Evolutionary conservation across 148 eudicot genomes (phyloP), one percentile per base, ranked within the genome.

Genomic region (Rhododendron williamsianum): DNA sequence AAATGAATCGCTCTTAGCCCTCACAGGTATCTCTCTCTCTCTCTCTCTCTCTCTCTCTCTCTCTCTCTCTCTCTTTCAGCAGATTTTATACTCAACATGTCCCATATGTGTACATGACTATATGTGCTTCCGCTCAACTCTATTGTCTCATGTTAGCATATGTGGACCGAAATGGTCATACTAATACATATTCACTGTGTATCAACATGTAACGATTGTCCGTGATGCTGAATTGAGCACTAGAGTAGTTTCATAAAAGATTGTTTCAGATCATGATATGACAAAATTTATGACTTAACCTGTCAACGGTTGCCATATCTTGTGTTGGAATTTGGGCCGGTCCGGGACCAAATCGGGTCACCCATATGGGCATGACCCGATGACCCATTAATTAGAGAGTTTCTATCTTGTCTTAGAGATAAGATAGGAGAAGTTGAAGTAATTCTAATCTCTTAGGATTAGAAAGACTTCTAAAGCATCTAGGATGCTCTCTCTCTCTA

Each of bases 11-110:
- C 76, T 87, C 65, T 11, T 82, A 51, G 69, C 89, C 77, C 92
- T 91, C n/a, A 91, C 92, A 80, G 92, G 92, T 91, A 84, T 79
- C 65, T 56, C 27, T 0, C 71, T 51, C 36, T 11, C 78, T 41
- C 67, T 56, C 49, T 46, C 46, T 45, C 0, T 45, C 9, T 45
- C 51, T 45, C 60, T 33, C n/a, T 52, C 36, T 11, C 78, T 41
- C 67, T 56, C 49, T 46, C 46, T 45, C 0, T 45, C 9, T 45
- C 51, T 45, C 60, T 33, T 25, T 18, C 45, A 23, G 30, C 73
- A 25, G 4, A 67, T 67, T 67, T 25, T 25, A 10, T 67, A 25
- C 73, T 67, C 73, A 67, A 67, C 73, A 10, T 10, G 73, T 25
- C 16, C 35, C 35, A 0, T 2, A 25, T 25, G 33, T 67, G 13